Conservation (phyloP, 371 early-diverging fungal species). For the Mycotypha africana region DNA sequence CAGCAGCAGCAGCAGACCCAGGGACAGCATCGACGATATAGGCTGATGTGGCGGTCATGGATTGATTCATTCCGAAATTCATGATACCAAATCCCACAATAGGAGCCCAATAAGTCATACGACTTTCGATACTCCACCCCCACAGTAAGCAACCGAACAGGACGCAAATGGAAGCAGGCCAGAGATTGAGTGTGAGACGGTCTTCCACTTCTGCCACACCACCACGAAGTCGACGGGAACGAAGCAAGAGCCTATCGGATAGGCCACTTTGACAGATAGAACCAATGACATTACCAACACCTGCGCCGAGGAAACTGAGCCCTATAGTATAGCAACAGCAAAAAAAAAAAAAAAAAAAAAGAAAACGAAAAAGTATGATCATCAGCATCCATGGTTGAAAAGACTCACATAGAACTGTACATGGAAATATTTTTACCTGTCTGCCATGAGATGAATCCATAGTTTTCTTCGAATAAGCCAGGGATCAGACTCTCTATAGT, state of each 20-base stretch:
- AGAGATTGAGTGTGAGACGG: slow-evolving; percentile 36
- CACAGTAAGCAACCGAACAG: slow-evolving; percentile 39
- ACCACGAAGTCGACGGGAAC: slow-evolving; percentile 28
- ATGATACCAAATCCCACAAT: slow-evolving; percentile 39
- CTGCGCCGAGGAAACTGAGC: slow-evolving; percentile 26
- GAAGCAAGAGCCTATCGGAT: slow-evolving; percentile 33
- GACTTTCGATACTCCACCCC: slow-evolving; percentile 34
- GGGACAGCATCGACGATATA: slow-evolving; percentile 41
- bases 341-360: too few species aligned
- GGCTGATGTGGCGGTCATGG: slow-evolving; percentile 30
- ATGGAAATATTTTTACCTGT: too few species aligned
- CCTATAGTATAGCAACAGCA: too few species aligned
- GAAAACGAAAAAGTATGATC: too few species aligned
- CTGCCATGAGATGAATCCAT: slow-evolving; percentile 31
- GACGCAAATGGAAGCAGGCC: slow-evolving; percentile 31
- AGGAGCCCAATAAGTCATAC: slow-evolving; percentile 24
- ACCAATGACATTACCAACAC: slow-evolving; percentile 22
- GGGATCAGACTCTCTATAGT: slow-evolving; percentile 36
- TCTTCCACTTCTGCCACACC: slow-evolving; percentile 36
- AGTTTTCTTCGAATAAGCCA: slow-evolving; percentile 15
- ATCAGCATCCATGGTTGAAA: too few species aligned
- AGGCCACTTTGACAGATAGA: slow-evolving; percentile 29
- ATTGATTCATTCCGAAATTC: slow-evolving; percentile 43
- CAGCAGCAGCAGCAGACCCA: slow-evolving; percentile 37
- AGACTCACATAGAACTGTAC: too few species aligned